Conservation (phyloP, 495 filamentous ascomycete genomes). For the Opeltia flavorubescens region DNA sequence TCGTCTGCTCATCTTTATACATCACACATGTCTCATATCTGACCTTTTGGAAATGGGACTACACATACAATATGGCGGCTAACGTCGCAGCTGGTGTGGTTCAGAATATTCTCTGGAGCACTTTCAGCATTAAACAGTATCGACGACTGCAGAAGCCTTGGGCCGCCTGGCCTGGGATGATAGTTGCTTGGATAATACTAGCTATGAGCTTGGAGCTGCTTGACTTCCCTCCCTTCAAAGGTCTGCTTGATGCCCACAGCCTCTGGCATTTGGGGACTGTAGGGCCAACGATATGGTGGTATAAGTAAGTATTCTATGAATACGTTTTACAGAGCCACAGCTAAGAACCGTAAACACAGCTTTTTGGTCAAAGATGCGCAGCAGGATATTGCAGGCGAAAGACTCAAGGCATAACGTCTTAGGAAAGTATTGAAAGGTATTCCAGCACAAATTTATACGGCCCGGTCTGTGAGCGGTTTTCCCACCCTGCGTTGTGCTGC, state of each 20-base stretch:
- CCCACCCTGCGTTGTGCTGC: no score
- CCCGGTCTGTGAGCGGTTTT: no score
- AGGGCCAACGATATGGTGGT: constrained; percentile 79
- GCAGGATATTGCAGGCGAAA: constrained; percentile 49
- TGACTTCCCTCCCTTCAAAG: constrained; percentile 79
- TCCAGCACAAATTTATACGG: no score
- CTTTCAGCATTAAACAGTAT: constrained; percentile 67
- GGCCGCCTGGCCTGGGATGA: constrained; percentile 84
- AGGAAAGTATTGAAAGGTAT: no score
- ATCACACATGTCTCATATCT: constrained; percentile 69
- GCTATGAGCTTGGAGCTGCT: constrained; percentile 92
- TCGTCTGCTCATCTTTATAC: constrained; percentile 56
- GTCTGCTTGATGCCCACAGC: constrained; percentile 82
- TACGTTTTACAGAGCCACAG: background rate
- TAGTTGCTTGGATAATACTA: constrained; percentile 80
- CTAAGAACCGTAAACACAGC: constrained; percentile 27
- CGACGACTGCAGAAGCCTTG: constrained; percentile 51
- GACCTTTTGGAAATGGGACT: constrained; percentile 78
- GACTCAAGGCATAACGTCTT: constrained; percentile 31
- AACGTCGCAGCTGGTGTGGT: constrained; percentile 74
- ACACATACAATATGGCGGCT: constrained; percentile 93
- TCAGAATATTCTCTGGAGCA: constrained; percentile 74
- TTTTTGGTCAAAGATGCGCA: constrained; percentile 67
- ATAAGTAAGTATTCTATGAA: constrained; percentile 54
- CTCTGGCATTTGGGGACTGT: constrained; percentile 94